Base-by-base conservation (phyloP, 1,139 yeast species). In the Tardiomyces digboiensis region DNA sequence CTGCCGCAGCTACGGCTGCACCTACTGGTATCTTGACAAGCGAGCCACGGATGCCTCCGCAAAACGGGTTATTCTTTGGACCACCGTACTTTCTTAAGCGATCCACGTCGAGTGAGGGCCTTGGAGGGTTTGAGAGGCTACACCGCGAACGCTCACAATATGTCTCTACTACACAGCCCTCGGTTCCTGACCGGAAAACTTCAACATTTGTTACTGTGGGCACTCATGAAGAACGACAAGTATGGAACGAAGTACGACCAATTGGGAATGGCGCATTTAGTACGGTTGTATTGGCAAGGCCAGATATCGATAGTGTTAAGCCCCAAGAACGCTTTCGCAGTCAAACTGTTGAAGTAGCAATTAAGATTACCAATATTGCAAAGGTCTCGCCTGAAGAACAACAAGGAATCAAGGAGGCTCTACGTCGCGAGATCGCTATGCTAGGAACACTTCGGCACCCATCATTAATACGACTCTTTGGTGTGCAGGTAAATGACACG, bases 401-500 rank as follows among this genome's bases (percentile, higher is more conserved):
- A n/a, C 66, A 72, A 7, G 65, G 83, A 39, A 65, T 86, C 48
- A 86, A 82, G 55, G 76, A 79, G 46, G 84, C 89, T 16, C 67
- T 89, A 40, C 70, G 73, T 29, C 72, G 97, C 50, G 98, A 91
- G 59, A 62, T 89, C 37, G 80, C 77, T 39, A 77, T 88, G 12
- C 68, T 91, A 47, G 46, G 58, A 44, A 49, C 51, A 38, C 47
- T 69, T 56, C 44, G 50, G 64, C 57, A 60, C 60, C 61, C 82
- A 59, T 61, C 78, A 64, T 36, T 72, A 63, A 58, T 68, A 66
- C 39, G 66, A 60, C 44, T 65, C 53, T 47, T 62, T 64, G 72
- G 58, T 44, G 65, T 55, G 52, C 63, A 55, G 45, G 54, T 55
- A 41, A 66, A 62, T 50, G 42, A 46, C 2, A 46, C 50, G 12